Evolutionary conservation across 164 flowering plant species (phyloP), one percentile per base, ranked within the genome.

Genomic region (Magnolia sinica): DNA sequence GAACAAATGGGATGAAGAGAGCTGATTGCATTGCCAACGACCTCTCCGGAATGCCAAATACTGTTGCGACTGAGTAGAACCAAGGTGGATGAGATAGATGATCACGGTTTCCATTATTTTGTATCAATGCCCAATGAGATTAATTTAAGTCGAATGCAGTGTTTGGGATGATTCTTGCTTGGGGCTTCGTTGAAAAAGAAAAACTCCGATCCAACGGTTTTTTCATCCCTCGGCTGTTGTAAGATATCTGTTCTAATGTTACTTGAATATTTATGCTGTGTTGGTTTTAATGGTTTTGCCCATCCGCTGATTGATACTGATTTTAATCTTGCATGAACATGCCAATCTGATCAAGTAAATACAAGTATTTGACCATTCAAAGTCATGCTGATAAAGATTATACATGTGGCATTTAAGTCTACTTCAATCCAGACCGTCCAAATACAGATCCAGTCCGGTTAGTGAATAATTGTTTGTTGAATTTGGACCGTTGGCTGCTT

Each of bases 1-100:
- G 85, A 87, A 80, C 87, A 82, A 89, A 76, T 96, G 97, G 98
- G 91, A 91, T 72, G 97, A 88, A 77, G 98, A 90, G 76, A 87
- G 84, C 71, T 84, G 83, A 86, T 23, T 71, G 45, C 14, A 7
- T 65, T 29, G 24, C 68, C 68, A 24, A 37, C 68, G 5, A 59
- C 24, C 29, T 11, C 13, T 65, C 13, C 13, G 13, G 13, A 65
- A 29, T 65, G 4, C 24, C 37, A 37, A 20, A 65, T 65, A 1
- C 27, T n/a, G 65, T 4, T 1, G 23, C 8, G 22, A 63, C 65
- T 22, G 20, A 16, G 22, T 63, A 22, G 1, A 63, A 4, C 65
- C 7, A 9, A 63, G 65, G 23, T 63, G 65, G 23, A 1, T 63
- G 19, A n/a, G 65, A 7, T 65, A 23, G 45, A 37, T 37, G 45